Evolutionary conservation across 2,329 filamentous ascomycete species (phyloP), one percentile per base, ranked within the genome.

Genomic region (Cytospora paraplurivora): DNA sequence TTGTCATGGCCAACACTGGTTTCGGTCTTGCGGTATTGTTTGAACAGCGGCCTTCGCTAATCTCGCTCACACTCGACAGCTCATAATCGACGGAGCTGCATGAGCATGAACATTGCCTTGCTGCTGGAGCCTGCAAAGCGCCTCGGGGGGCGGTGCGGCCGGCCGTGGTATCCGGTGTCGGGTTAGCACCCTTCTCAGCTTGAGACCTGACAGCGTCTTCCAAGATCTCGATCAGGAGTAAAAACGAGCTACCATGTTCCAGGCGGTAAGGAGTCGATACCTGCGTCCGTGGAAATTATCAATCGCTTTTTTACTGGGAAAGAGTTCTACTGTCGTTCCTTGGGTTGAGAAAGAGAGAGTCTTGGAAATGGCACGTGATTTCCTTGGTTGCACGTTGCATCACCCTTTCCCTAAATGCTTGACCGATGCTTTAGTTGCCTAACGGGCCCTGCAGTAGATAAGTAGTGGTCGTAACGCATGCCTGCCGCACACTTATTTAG

Each of bases 321-420:
- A 47, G 17, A 12, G 27, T 21, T 17, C 17, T 10, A 21, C n/a
- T 12, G 19, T 17, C n/a, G 27, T 15, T 13, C 12, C 15, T 19
- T 27, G 37, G 7, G 38, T 57, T 34, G 38, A 44, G 1, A 6
- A 32, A 33, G 15, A 7, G 33, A 38, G 49, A 21, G 51, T 61
- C 51, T 44, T 47, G n/a, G 1, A 41, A 7, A 32, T 11, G 33
- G 59, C 59, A 61, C 59, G 59, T 61, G 59, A 61, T 61, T 1
- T 32, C 34, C 13, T 6, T 15, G 38, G 37, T 47, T 19, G 35
- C 17, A 11, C 41, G 38, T 15, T 41, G 35, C 49, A 33, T 35
- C 8, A 11, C 17, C 13, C 50, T 33, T 52, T 38, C 49, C n/a
- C 33, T 52, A 7, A 19, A 11, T 54, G 4, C 52, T n/a, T 54